Conservation (phyloP, 2,329 filamentous ascomycete species). For the Penicillium hesseltinei region DNA sequence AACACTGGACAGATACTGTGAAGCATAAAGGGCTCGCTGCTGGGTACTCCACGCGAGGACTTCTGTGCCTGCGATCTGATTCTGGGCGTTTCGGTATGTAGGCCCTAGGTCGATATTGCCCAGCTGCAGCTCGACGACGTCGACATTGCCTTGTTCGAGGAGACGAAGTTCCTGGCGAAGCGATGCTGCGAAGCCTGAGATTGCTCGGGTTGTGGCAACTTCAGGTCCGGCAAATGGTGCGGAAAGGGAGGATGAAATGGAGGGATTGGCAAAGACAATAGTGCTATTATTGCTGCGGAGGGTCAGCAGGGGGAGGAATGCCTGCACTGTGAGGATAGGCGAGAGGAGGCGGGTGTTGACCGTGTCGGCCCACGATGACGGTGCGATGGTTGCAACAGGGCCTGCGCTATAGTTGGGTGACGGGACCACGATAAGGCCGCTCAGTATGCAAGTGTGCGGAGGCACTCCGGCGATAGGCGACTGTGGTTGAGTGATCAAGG, state of each 20-base stretch:
- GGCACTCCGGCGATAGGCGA: constrained; percentile 72
- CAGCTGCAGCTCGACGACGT: constrained; percentile 83
- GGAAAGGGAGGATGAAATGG: constrained; percentile 46
- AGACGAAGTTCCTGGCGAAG: constrained; percentile 75
- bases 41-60: constrained; percentile 59
- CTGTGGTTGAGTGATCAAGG: constrained; percentile 71
- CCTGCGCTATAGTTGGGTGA: constrained; percentile 74
- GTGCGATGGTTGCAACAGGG: constrained; percentile 79
- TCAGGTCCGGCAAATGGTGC: constrained; percentile 64
- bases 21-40: constrained; percentile 53
- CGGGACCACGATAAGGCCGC: constrained; percentile 79
- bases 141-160: constrained; percentile 59
- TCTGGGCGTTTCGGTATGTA: constrained; percentile 48
- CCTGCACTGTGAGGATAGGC: constrained; percentile 82
- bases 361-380: constrained; percentile 81
- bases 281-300: constrained; percentile 55
- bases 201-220: constrained; percentile 76
- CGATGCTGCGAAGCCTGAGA: constrained; percentile 81
- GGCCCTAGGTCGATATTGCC: constrained; percentile 84
- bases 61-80: constrained; percentile 49
- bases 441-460: constrained; percentile 71
- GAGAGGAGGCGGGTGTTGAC: constrained; percentile 90
- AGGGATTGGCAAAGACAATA: constrained; percentile 46
- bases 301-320: constrained; percentile 77
- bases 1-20: constrained; percentile 45